Evolutionary conservation across 2,329 filamentous ascomycete genomes (phyloP).

Genomic region (Pseudonectria foliicola): DNA sequence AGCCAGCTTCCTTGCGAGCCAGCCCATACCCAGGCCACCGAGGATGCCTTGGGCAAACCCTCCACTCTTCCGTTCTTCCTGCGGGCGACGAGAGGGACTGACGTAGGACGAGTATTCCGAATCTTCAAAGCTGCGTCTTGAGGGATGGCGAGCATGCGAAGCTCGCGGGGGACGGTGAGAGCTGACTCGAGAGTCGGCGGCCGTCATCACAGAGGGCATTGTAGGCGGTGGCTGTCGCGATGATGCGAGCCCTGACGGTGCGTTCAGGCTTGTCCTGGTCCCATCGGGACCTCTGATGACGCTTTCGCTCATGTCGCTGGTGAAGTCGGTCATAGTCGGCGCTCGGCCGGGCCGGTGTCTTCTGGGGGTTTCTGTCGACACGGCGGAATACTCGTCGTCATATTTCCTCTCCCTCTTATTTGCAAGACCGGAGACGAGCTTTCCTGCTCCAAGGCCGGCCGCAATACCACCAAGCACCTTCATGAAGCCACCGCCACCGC

Average conservation of each 20-base stretch:
- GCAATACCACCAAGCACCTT: slow-evolving; percentile 54
- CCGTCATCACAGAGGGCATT: slow-evolving; percentile 41
- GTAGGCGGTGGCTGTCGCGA: slow-evolving; percentile 13
- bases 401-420: slow-evolving; percentile 42
- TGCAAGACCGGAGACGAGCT: slow-evolving; percentile 52
- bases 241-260: slow-evolving; percentile 38
- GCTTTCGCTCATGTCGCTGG: slow-evolving; percentile 39
- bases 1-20: slow-evolving; percentile 59
- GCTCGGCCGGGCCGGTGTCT: slow-evolving; percentile 34
- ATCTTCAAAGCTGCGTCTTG: slow-evolving; percentile 39
- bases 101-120: slow-evolving; percentile 55
- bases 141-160: slow-evolving; percentile 37
- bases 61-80: slow-evolving; percentile 38
- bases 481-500: slow-evolving; percentile 49
- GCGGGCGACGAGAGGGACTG: slow-evolving; percentile 53
- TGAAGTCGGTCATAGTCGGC: slow-evolving; percentile 42
- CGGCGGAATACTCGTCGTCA: slow-evolving; percentile 57
- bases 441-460: slow-evolving; percentile 55
- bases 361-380: slow-evolving; percentile 54
- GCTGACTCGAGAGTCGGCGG: slow-evolving; percentile 30
- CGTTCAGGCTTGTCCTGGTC: slow-evolving; percentile 36
- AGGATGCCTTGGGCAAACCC: slow-evolving; percentile 50
- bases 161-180: slow-evolving; percentile 39
- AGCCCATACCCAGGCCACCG: slow-evolving; percentile 59
- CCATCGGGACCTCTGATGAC: slow-evolving; percentile 19